Base-by-base conservation (phyloP, 2,329 filamentous ascomycete genomes). In the Fusarium torreyae region DNA sequence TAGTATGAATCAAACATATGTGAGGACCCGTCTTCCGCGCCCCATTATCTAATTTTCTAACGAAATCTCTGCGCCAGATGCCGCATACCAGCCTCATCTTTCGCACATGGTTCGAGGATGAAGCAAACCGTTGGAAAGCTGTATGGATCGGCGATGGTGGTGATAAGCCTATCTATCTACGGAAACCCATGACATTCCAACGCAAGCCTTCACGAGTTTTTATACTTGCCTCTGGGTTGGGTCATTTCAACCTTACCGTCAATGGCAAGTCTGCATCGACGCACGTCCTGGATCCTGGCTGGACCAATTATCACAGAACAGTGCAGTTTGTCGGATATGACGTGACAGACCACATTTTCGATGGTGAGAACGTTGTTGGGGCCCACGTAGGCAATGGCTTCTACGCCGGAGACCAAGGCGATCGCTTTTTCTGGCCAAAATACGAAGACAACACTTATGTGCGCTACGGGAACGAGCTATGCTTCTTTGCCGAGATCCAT, bases 291-390 rank as follows among this genome's bases (percentile, higher is more conserved):
- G 77, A 79, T 49, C 79, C 79, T 7, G 80, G 80, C 18, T 82
- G 79, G 80, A 80, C 77, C 5, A 79, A 81, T 49, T 81, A 81
- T 58, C 79, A 81, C 61, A 70, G 75, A 45, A 81, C 77, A 5
- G 79, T 81, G 2, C 81, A 83, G 11, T 83, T 80, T 45, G 80
- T 82, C 2, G 79, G 77, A 4, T 83, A 83, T 62, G 82, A 84
- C 57, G 67, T 84, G 7, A 81, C 81, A 6, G 45, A 69, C 4
- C 74, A 76, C 13, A 56, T 83, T 2, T 63, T 31, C 1, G 43
- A 71, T 6, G 77, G 76, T 4, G 56, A 73, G 14, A 86, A 85
- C 63, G 74, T 75, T 0, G 74, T 86, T 46, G 80, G 76, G 1
- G 79, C 81, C 4, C 80, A 75, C 54, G 66, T 83, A 1, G 80